These are phyloP conservation scores for Aspergillus novoparasiticus DNA, from an alignment of 2,329 filamentous ascomycete genomes.

Conservation along the genomic window DNA sequence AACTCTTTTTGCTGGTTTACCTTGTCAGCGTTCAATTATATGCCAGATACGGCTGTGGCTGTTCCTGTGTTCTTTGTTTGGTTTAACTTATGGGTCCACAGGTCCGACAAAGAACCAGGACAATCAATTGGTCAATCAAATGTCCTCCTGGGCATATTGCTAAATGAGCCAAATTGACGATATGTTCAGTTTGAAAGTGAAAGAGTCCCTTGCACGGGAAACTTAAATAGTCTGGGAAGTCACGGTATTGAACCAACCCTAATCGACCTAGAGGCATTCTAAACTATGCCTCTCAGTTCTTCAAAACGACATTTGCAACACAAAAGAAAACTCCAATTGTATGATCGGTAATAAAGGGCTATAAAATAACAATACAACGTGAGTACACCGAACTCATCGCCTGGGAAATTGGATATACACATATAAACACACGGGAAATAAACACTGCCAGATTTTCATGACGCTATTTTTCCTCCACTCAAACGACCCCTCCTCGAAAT, in stretches of 20 bases:
- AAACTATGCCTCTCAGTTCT: background rate
- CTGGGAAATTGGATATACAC: constrained; percentile 44
- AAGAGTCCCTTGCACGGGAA: background rate
- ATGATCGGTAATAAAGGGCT: constrained; percentile 29
- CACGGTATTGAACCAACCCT: constrained; percentile 1
- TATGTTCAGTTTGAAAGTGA: background rate
- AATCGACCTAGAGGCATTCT: background rate
- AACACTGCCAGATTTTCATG: constrained; percentile 33
- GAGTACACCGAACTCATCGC: constrained; percentile 41
- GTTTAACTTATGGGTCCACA: background rate
- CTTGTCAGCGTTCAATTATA: background rate
- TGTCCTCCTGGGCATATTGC: background rate
- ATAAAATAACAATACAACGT: constrained; percentile 30
- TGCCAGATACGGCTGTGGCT: background rate
- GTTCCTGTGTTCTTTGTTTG: background rate
- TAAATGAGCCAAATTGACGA: background rate
- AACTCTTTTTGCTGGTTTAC: background rate
- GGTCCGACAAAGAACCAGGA: background rate
- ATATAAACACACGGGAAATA: constrained; percentile 37
- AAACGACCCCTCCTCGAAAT: background rate
- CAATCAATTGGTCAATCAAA: background rate
- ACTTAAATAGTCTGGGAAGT: background rate
- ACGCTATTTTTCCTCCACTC: constrained; percentile 31
- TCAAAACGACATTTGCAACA: constrained; percentile 9
- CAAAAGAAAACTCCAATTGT: constrained; percentile 32